These are phyloP conservation scores for Aspergillus pseudonomiae DNA, from an alignment of 2,329 filamentous ascomycete species.

Conservation along the genomic window DNA sequence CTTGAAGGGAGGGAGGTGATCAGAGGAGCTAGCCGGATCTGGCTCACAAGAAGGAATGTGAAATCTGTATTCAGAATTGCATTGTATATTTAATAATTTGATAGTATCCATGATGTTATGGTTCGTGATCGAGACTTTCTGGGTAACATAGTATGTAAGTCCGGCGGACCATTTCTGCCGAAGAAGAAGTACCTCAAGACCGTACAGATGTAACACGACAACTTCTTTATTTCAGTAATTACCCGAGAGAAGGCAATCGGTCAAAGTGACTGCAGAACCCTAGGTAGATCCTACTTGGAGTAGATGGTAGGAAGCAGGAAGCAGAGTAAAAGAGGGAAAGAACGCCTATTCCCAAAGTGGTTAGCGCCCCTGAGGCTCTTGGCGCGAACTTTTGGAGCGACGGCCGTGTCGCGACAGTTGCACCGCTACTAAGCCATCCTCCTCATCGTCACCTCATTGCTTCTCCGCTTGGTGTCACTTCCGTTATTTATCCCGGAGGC, in stretches of 20 bases:
- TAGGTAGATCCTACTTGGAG: too few species aligned
- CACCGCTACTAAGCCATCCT: conserved; percentile 30
- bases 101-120: too few species aligned
- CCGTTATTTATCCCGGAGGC: conserved; percentile 3
- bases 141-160: too few species aligned
- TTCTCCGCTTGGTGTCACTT: conserved; percentile 12
- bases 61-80: neutral
- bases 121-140: too few species aligned
- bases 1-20: conserved; percentile 22
- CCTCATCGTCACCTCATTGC: conserved; percentile 14
- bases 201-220: too few species aligned
- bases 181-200: too few species aligned
- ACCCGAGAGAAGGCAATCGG: too few species aligned
- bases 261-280: too few species aligned
- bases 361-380: conserved; percentile 25
- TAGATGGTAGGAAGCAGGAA: too few species aligned
- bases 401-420: conserved; percentile 35
- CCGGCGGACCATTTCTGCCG: too few species aligned
- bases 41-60: neutral
- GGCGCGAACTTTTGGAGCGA: conserved; percentile 41
- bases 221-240: too few species aligned
- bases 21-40: neutral
- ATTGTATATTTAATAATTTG: too few species aligned
- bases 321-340: neutral
- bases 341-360: neutral